Base-by-base conservation (phyloP, 257 asterid species). In the Penstemon davidsonii region DNA sequence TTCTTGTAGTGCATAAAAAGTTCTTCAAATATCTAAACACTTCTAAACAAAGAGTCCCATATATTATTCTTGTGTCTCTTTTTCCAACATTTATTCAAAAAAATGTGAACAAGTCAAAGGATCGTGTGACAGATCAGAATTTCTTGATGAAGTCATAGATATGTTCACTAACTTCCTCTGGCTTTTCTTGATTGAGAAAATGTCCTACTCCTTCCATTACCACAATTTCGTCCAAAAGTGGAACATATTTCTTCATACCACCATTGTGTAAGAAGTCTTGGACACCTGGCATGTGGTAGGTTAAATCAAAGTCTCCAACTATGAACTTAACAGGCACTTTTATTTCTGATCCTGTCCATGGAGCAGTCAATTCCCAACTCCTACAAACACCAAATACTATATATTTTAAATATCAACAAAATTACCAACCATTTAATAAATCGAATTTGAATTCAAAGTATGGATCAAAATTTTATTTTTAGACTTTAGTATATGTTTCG, bases 281-380 rank as follows among this genome's bases (percentile, higher is more conserved):
- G 3, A 9, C 53, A 18, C 62, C 65, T 12, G 80, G 80, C 18
- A 73, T 42, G 54, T 65, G 59, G 78, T 78, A 78, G 13, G 79
- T 19, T 41, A 81, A n/a, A 64, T 83, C 88, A 51, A 44, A 1
- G 18, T 83, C 86, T 25, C 88, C 88, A 1, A 81, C 56, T 57
- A 83, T 62, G 59, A 83, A 83, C 69, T 81, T 83, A 6, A 74
- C 82, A 1, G 86, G 86, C 55, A 83, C 84, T 69, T 71, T 71
- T 5, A 83, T 54, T 39, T 71, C 66, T 1, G 80, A 55, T 46
- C 78, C 84, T 0, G 75, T 84, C 86, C 88, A 84, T 5, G 88
- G 74, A 19, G 81, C 88, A 5, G 81, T 84, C 76, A 84, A 55
- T 69, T 84, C 88, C 88, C 88, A 84, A 33, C 81, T 76, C 76